Evolutionary conservation across 306 rosid species (phyloP), one percentile per base, ranked within the genome.

Genomic region (Adenanthera pavonina): DNA sequence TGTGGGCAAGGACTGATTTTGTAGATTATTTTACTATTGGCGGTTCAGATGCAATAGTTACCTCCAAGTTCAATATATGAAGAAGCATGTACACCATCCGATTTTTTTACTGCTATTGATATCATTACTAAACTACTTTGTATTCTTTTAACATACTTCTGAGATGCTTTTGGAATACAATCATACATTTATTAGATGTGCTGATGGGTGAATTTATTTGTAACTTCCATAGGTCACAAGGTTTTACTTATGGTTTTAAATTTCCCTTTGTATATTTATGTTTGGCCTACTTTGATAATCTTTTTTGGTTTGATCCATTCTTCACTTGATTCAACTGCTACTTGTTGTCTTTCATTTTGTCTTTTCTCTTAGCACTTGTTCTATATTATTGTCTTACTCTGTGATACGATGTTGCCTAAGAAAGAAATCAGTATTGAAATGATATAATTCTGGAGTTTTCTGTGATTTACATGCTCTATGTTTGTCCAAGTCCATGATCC

Each of bases 1-100:
- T 38, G 33, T 66, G 56, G 34, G 49, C 48, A 40, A 73, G 34
- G 49, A 53, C 80, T 30, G 51, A 34, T 49, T 52, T 67, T 43
- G 51, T n/a, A 10, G 30, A 11, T 59, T 20, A 71, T 33, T 74
- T 74, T 36, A 41, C 69, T 33, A 9, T 43, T 5, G 47, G 46
- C 7, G 4, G n/a, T 48, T 35, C 33, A 48, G 54, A 38, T 49
- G 56, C 51, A 53, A 8, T n/a, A 40, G 49, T 64, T 41, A 20
- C 74, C 30, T 41, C 6, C 73, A 40, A 74, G 59, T 64, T 34
- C 5, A 52, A 52, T 20, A 14, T 7, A 13, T 16, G 57, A 49
- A 33, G 40, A 43, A 64, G 66, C 25, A 30, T 11, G 36, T 10
- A 74, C 0, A 2, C 16, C 73, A 60, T 49, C n/a, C 51, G 43